Evolutionary conservation across 805 yeast genomes (phyloP).

Genomic region (Blastobotrys peoriensis): DNA sequence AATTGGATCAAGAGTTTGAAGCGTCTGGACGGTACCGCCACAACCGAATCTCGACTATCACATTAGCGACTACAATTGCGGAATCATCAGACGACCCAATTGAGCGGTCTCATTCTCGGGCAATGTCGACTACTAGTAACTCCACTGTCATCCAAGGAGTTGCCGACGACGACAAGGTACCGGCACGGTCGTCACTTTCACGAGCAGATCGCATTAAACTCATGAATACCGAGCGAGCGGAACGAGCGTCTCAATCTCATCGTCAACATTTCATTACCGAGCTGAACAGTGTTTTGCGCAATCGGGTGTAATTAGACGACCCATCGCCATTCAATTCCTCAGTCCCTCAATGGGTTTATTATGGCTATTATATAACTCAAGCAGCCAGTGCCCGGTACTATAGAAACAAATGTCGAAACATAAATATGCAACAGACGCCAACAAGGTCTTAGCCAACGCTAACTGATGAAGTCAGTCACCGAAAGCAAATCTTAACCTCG

Average conservation of each 20-base stretch:
- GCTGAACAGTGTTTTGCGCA: conserved; percentile 19
- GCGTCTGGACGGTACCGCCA: conserved; percentile 8
- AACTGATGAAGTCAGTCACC: too few species aligned
- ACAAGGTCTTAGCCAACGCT: too few species aligned
- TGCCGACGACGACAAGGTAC: conserved; percentile 16
- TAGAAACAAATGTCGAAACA: neutral
- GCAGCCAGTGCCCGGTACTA: neutral
- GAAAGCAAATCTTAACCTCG: too few species aligned
- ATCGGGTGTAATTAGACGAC: neutral
- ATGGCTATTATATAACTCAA: too few species aligned
- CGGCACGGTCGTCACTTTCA: conserved; percentile 7
- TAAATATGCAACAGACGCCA: neutral
- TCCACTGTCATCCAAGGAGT: conserved; percentile 24
- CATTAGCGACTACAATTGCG: conserved; percentile 11
- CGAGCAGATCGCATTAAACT: conserved; percentile 20
- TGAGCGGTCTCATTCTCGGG: conserved; percentile 7
- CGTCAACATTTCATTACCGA: conserved; percentile 21
- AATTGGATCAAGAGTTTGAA: conserved; percentile 4
- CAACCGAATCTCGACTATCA: conserved; percentile 6
- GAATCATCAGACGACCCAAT: conserved; percentile 6
- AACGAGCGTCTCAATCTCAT: conserved; percentile 10
- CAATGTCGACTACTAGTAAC: conserved; percentile 10
- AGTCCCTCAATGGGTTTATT: too few species aligned
- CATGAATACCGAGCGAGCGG: conserved; percentile 20
- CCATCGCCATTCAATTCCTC: too few species aligned